These are phyloP conservation scores for Pilasporangium apinafurcum DNA, from an alignment of 352 stramenopile species.

Conservation along the genomic window DNA sequence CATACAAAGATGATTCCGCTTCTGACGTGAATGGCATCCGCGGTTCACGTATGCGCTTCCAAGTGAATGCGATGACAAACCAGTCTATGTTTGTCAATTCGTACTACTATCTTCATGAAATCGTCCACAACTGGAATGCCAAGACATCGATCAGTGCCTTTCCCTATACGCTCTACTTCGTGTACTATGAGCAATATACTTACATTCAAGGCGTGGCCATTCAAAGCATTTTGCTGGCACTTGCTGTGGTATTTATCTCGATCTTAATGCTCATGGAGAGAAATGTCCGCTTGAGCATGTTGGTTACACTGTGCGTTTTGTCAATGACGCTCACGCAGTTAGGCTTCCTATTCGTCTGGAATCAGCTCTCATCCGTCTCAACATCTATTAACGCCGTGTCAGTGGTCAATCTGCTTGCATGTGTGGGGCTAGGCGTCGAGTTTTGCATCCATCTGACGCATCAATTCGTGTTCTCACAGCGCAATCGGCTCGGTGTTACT, in stretches of 20 bases:
- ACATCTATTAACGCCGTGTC: constrained; percentile 89
- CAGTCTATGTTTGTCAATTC: constrained; percentile 89
- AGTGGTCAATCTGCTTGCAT: constrained; percentile 87
- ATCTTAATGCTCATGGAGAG: constrained; percentile 76
- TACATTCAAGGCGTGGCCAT: constrained; percentile 88
- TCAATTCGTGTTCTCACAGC: constrained; percentile 65
- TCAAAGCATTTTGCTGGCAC: constrained; percentile 75
- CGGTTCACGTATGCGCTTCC: constrained; percentile 82
- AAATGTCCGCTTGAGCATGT: constrained; percentile 47
- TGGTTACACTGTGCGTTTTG: constrained; percentile 75
- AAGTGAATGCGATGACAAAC: constrained; percentile 80
- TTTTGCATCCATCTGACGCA: constrained; percentile 87
- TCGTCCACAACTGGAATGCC: constrained; percentile 37
- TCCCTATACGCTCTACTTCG: constrained; percentile 87
- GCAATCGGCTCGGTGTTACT: constrained; percentile 40
- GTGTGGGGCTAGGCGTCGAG: constrained; percentile 83
- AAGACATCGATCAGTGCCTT: constrained; percentile 33
- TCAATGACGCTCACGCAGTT: constrained; percentile 76
- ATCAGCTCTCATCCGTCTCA: constrained; percentile 30
- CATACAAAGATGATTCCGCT: constrained; percentile 3
- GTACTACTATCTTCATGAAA: constrained; percentile 80
- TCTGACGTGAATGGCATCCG: constrained; percentile 28
- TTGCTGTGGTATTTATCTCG: constrained; percentile 73
- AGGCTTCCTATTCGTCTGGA: constrained; percentile 82
- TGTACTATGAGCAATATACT: constrained; percentile 91